A percentile compares a stretch with the other conserved stretches of the same genome.
Evolutionary conservation across 768 basidiomycete species (phyloP).

Genomic region (Suillus ampliporus): DNA sequence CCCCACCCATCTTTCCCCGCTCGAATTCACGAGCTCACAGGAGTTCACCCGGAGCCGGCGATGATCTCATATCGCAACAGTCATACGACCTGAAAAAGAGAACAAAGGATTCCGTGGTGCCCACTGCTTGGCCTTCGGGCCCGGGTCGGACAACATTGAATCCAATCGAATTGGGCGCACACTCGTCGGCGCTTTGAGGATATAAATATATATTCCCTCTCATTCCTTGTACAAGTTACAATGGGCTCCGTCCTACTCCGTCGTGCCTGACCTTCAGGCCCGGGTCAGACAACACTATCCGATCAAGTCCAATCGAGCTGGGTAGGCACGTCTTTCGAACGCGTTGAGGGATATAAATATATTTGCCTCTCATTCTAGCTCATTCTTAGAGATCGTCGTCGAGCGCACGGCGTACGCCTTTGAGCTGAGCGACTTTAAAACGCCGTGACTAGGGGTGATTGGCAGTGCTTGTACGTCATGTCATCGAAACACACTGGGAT

Average conservation of each 20-base stretch:
- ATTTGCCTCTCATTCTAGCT: background rate
- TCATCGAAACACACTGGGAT: too few relatives aligned
- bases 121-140: background rate
- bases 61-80: background rate
- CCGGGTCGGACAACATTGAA: background rate
- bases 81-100: background rate
- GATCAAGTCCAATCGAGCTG: too few relatives aligned
- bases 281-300: too few relatives aligned
- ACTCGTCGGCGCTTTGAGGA: too few relatives aligned
- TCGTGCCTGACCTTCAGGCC: too few relatives aligned
- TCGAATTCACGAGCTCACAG: background rate
- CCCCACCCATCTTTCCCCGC: background rate
- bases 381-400: background rate
- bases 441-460: too few relatives aligned
- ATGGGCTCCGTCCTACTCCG: too few relatives aligned
- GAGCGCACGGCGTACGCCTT: background rate
- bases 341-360: background rate
- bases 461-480: too few relatives aligned
- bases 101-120: background rate
- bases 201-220: too few relatives aligned
- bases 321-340: too few relatives aligned
- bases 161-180: too few relatives aligned
- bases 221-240: too few relatives aligned
- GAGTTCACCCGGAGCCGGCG: background rate
- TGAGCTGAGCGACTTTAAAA: background rate